Percentiles rank a stretch among this genome's conserved stretches.
Evolutionary conservation across 179 eudicot species (phyloP).

Genomic region (Pouteria campechiana): DNA sequence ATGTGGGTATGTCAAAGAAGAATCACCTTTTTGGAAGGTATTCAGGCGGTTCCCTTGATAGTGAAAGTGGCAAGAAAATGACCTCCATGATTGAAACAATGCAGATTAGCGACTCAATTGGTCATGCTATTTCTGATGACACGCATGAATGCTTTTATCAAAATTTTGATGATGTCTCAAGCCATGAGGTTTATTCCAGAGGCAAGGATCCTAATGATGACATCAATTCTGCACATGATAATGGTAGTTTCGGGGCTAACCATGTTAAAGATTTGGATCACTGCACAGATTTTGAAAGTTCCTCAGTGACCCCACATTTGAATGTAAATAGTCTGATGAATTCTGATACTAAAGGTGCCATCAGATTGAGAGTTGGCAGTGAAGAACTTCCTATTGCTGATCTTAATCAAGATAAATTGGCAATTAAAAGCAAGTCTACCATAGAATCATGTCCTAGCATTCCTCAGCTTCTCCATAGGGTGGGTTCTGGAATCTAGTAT

Average conservation of each 20-base stretch:
- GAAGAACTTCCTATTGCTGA: constrained; percentile 28
- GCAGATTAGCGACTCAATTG: constrained; percentile 23
- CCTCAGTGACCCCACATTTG: constrained; percentile 39
- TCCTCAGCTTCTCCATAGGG: constrained; percentile 85
- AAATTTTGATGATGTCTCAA: constrained; percentile 28
- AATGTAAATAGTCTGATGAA: constrained; percentile 39
- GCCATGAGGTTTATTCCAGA: constrained; percentile 33
- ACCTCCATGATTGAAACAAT: constrained; percentile 54
- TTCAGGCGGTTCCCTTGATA: constrained; percentile 62
- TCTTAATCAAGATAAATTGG: constrained; percentile 28
- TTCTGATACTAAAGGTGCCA: constrained; percentile 34
- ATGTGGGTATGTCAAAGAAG: constrained; percentile 59
- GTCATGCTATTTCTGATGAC: constrained; percentile 44
- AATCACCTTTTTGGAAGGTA: constrained; percentile 58
- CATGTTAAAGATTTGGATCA: constrained; percentile 25
- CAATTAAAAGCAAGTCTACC: constrained; percentile 30
- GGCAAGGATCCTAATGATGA: constrained; percentile 32
- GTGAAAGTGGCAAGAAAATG: constrained; percentile 80
- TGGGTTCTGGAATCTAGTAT: constrained; percentile 24
- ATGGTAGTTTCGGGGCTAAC: constrained; percentile 29
- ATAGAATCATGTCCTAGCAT: constrained; percentile 79
- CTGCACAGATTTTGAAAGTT: constrained; percentile 18
- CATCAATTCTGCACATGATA: constrained; percentile 21
- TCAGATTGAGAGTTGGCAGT: constrained; percentile 35
- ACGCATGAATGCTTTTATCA: constrained; percentile 34